Percentiles rank a stretch among this genome's conserved stretches.
Conservation (phyloP, 2,329 filamentous ascomycete species). For the Botrytis fragariae region DNA sequence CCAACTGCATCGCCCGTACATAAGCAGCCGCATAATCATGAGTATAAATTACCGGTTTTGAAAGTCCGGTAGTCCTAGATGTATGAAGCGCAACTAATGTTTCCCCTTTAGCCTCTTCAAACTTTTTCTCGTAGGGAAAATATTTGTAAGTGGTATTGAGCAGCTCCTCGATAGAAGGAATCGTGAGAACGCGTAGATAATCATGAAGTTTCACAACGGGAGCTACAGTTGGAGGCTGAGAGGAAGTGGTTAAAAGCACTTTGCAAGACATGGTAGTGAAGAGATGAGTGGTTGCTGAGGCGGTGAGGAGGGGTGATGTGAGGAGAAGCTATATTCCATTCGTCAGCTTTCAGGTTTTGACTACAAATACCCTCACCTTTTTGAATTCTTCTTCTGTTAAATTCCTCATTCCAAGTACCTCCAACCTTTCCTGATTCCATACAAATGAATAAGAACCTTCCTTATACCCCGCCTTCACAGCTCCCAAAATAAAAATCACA, state of each 20-base stretch:
- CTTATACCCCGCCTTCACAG: slow-evolving; percentile 9
- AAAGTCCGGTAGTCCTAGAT: not conserved
- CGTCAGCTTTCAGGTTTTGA: not conserved
- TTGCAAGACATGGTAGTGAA: not conserved
- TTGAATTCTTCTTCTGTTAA: too few species aligned
- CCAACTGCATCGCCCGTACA: not conserved
- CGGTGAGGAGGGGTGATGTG: not conserved
- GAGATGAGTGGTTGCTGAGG: not conserved
- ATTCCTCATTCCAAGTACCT: too few species aligned
- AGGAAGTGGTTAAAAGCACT: not conserved
- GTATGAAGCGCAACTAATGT: not conserved
- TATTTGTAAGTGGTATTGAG: not conserved
- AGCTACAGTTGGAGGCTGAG: not conserved
- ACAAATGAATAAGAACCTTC: not conserved
- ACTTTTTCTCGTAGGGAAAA: not conserved
- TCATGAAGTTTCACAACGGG: not conserved
- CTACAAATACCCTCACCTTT: too few species aligned
- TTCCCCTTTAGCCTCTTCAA: not conserved
- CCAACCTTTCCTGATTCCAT: not conserved
- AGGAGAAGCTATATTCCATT: not conserved
- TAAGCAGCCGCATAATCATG: not conserved
- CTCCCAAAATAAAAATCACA: not conserved
- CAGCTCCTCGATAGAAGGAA: not conserved
- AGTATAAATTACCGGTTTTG: not conserved
- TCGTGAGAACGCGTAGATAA: not conserved